A percentile compares a stretch with the other conserved stretches of the same genome.
Conservation (phyloP, 768 basidiomycete species). For the Termitomyces sp. region DNA sequence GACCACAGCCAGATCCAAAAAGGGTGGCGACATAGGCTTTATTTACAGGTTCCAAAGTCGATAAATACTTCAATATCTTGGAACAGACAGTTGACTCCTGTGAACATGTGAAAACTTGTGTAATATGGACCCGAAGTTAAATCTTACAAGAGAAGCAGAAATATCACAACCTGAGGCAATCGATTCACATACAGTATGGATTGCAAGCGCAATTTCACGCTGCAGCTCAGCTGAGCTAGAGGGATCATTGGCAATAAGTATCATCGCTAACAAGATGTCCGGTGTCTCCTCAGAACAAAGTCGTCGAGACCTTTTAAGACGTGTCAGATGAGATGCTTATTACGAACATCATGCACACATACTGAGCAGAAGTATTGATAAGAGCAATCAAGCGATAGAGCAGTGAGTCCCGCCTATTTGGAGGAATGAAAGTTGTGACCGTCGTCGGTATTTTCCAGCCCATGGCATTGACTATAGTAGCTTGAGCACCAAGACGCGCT, state of each 20-base stretch:
- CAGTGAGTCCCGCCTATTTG: conserved; percentile 22
- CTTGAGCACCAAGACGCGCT: conserved; percentile 39
- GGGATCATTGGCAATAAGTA: conserved; percentile 55
- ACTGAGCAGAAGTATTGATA: conserved; percentile 42
- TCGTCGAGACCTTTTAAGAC: conserved; percentile 25
- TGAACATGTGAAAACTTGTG: background rate
- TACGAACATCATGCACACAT: conserved; percentile 16
- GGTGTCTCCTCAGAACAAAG: conserved; percentile 36
- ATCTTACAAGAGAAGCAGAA: conserved; percentile 22
- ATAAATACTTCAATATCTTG: conserved; percentile 37
- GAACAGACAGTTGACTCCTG: conserved; percentile 46
- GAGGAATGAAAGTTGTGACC: conserved; percentile 11
- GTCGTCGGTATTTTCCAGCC: conserved; percentile 21
- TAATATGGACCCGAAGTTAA: background rate
- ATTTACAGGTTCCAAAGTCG: conserved; percentile 38
- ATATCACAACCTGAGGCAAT: conserved; percentile 28
- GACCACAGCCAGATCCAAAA: conserved; percentile 45
- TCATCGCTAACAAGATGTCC: conserved; percentile 42
- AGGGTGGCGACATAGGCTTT: conserved; percentile 46
- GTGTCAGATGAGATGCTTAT: background rate
- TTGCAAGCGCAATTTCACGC: conserved; percentile 38
- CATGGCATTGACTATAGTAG: conserved; percentile 26
- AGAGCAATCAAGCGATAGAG: conserved; percentile 39
- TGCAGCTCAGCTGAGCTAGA: conserved; percentile 38
- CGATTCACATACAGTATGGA: conserved; percentile 42